Evolutionary conservation across 2,329 filamentous ascomycete genomes (phyloP).

Genomic region (Phaeomoniella chlamydospora): DNA sequence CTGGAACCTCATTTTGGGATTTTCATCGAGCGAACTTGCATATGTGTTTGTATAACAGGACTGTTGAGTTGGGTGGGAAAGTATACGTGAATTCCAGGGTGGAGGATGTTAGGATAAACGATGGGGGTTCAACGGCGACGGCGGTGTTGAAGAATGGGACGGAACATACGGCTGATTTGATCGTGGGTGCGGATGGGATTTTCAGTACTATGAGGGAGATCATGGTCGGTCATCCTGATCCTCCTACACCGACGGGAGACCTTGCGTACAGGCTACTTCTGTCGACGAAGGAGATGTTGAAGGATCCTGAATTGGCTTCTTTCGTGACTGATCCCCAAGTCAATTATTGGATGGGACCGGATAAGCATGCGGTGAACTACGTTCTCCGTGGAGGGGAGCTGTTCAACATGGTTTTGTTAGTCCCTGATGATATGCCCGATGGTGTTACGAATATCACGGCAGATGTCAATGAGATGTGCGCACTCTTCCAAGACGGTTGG

Average conservation of each 20-base stretch:
- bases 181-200: conserved; percentile 17
- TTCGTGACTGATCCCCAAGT: conserved; percentile 15
- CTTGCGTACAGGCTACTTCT: conserved; percentile 17
- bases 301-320: conserved; percentile 13
- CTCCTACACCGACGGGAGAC: conserved; percentile 15
- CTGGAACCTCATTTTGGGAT: conserved; percentile 17
- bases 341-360: conserved; percentile 17
- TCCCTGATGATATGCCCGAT: conserved; percentile 46
- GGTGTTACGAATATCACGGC: conserved; percentile 38
- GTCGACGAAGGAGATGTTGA: conserved; percentile 10
- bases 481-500: conserved; percentile 42
- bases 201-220: conserved; percentile 12
- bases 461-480: conserved; percentile 45
- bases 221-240: conserved; percentile 12
- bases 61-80: conserved; percentile 6
- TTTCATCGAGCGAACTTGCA: conserved; percentile 17
- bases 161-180: conserved; percentile 11
- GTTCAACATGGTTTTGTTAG: conserved; percentile 38
- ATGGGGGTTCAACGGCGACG: conserved; percentile 10
- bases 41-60: conserved; percentile 8
- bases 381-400: conserved; percentile 15
- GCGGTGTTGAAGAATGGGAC: conserved; percentile 5
- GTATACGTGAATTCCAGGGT: conserved; percentile 9
- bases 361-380: conserved; percentile 17
- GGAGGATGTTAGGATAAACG: conserved; percentile 13